A percentile compares a stretch with the other conserved stretches of the same genome.
Conservation (phyloP, 108 stramenopile genomes). For the Conticribra guillardii region DNA sequence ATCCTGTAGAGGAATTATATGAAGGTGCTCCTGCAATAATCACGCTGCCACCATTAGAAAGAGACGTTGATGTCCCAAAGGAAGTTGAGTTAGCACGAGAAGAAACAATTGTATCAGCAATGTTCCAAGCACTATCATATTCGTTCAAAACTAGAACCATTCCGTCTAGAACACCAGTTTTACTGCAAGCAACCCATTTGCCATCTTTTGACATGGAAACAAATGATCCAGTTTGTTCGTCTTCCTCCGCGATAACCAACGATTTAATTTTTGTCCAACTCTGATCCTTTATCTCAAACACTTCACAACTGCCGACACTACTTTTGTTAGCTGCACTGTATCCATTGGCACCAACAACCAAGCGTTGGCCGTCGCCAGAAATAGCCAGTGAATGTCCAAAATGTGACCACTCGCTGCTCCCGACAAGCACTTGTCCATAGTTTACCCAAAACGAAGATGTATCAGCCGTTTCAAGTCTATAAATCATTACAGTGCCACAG, state of each 20-base stretch:
- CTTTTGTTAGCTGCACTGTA: background rate
- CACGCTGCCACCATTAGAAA: constrained; percentile 9
- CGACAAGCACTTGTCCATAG: constrained; percentile 18
- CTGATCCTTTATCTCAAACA: constrained; percentile 19
- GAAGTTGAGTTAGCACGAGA: constrained; percentile 6
- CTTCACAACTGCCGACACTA: constrained; percentile 23
- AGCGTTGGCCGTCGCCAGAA: constrained; percentile 34
- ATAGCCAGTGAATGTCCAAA: constrained; percentile 31
- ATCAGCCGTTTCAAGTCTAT: constrained; percentile 1
- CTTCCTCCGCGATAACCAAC: constrained; percentile 5
- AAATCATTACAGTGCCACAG: constrained; percentile 26
- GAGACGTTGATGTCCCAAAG: constrained; percentile 12
- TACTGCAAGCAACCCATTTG: constrained; percentile 25
- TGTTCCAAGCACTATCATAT: background rate
- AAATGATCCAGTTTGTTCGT: constrained; percentile 23
- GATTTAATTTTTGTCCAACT: constrained; percentile 26
- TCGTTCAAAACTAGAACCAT: constrained; percentile 4
- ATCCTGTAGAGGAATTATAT: constrained; percentile 3
- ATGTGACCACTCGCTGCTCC: constrained; percentile 7
- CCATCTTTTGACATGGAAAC: constrained; percentile 36
- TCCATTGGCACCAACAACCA: constrained; percentile 39
- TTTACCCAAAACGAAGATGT: constrained; percentile 4
- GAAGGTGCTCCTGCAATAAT: constrained; percentile 15
- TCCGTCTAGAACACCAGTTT: constrained; percentile 8
- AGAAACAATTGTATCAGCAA: constrained; percentile 2